These are phyloP conservation scores for Serendipita sp. DNA, from an alignment of 768 basidiomycete species.

Conservation along the genomic window DNA sequence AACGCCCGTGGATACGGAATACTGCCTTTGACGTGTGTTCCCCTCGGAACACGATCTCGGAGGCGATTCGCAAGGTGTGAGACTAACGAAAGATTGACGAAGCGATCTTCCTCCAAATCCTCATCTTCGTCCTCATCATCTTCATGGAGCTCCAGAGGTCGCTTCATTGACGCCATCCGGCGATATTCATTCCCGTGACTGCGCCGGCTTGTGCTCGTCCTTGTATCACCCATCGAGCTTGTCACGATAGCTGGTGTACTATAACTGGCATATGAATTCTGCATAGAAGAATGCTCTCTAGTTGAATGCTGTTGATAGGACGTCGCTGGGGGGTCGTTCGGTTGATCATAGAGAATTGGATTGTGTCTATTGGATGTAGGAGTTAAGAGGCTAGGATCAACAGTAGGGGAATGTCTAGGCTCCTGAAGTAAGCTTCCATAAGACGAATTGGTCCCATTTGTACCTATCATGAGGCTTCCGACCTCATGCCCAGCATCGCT, in stretches of 20 bases:
- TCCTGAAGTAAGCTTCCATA: not conserved
- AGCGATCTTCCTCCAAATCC: conserved; percentile 39
- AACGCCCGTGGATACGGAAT: conserved; percentile 75
- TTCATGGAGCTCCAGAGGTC: conserved; percentile 26
- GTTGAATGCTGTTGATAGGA: not conserved
- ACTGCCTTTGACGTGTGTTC: conserved; percentile 79
- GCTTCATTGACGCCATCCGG: conserved; percentile 18
- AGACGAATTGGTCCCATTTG: not conserved
- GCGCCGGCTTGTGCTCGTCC: not conserved
- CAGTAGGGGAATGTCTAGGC: not conserved
- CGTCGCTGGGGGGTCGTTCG: not conserved
- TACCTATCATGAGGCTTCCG: not conserved
- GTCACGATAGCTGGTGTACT: not conserved
- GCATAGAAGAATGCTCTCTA: not conserved
- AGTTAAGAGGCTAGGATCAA: not conserved
- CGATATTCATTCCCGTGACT: conserved; percentile 2
- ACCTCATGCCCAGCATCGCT: not conserved
- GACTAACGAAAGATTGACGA: conserved; percentile 76
- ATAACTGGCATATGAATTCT: not conserved
- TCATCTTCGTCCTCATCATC: conserved; percentile 41
- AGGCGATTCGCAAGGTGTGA: conserved; percentile 80
- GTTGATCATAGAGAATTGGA: not conserved
- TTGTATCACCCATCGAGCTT: not conserved
- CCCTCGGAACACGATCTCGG: conserved; percentile 76
- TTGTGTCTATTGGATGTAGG: not conserved